Evolutionary conservation across 2,329 filamentous ascomycete genomes (phyloP).

Genomic region (Cladophialophora psammophila): DNA sequence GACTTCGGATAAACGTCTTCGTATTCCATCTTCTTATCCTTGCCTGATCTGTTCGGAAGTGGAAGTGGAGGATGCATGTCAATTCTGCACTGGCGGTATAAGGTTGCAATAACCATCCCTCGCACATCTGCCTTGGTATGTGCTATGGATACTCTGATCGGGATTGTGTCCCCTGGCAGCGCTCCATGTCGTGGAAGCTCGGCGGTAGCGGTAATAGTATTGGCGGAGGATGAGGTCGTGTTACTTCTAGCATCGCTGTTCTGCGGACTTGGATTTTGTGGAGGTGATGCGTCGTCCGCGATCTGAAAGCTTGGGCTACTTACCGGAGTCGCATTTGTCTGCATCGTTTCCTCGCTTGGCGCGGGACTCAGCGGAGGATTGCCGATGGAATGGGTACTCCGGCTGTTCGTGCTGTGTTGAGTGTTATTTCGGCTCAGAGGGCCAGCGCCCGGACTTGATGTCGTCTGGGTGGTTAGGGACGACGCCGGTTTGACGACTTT

Average conservation of each 20-base stretch:
- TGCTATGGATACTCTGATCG: constrained; percentile 80
- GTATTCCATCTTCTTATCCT: constrained; percentile 73
- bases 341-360: constrained; percentile 73
- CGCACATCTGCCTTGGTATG: constrained; percentile 84
- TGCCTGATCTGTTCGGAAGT: constrained; percentile 64
- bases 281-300: constrained; percentile 53
- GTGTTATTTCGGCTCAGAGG: constrained; percentile 49
- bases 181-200: constrained; percentile 84
- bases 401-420: constrained; percentile 37
- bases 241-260: constrained; percentile 59
- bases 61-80: constrained; percentile 75
- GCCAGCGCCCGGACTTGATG: constrained; percentile 49
- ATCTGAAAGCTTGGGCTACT: constrained; percentile 67
- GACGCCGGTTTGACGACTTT: constrained; percentile 61
- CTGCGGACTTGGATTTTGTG: constrained; percentile 42
- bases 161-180: constrained; percentile 81
- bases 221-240: constrained; percentile 66
- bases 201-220: constrained; percentile 85
- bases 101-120: constrained; percentile 90
- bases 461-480: constrained; percentile 53
- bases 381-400: constrained; percentile 43
- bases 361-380: constrained; percentile 55
- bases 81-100: constrained; percentile 89
- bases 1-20: constrained; percentile 89
- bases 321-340: constrained; percentile 69